Conservation (phyloP, 2,329 filamentous ascomycete genomes). For the Dactylellina haptotyla region DNA sequence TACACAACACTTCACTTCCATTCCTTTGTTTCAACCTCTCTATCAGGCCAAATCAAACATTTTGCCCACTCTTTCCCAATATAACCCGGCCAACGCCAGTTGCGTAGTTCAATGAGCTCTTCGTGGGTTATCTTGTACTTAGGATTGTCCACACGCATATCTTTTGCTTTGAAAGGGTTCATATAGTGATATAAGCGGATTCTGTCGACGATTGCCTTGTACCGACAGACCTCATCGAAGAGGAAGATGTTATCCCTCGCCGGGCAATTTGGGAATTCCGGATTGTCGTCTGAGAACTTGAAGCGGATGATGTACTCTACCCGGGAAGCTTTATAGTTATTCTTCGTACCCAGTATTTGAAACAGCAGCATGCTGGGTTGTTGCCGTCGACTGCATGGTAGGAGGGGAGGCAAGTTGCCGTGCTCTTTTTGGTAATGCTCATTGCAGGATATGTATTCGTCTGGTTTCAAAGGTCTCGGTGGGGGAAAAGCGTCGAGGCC, state of each 20-base stretch:
- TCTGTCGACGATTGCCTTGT: conserved; percentile 12
- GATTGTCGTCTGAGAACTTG: conserved; percentile 19
- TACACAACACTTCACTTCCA: conserved; percentile 1
- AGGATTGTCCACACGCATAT: conserved; percentile 29
- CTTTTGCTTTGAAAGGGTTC: conserved; percentile 27
- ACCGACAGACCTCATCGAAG: conserved; percentile 22
- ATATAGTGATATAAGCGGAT: conserved; percentile 24
- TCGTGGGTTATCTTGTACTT: conserved; percentile 12
- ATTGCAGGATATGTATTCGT: neutral
- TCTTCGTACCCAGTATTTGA: conserved; percentile 4
- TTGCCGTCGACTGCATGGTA: neutral
- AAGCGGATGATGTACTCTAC: conserved; percentile 31
- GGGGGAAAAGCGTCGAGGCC: neutral
- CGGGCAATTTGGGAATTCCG: conserved; percentile 17
- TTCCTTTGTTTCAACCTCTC: neutral
- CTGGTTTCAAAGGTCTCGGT: conserved; percentile 6
- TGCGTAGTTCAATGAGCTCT: conserved; percentile 9
- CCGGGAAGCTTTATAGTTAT: conserved; percentile 13
- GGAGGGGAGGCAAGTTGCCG: neutral
- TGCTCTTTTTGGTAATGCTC: neutral
- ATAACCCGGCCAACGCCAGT: conserved; percentile 25
- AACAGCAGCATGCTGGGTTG: conserved; percentile 29
- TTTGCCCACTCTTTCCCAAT: conserved; percentile 29
- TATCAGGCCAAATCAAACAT: conserved; percentile 33
- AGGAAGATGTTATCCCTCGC: conserved; percentile 7